Evolutionary conservation across 352 stramenopile genomes (phyloP), one percentile per base, ranked within the genome.

Genomic region (Phytopythium kandeliae): DNA sequence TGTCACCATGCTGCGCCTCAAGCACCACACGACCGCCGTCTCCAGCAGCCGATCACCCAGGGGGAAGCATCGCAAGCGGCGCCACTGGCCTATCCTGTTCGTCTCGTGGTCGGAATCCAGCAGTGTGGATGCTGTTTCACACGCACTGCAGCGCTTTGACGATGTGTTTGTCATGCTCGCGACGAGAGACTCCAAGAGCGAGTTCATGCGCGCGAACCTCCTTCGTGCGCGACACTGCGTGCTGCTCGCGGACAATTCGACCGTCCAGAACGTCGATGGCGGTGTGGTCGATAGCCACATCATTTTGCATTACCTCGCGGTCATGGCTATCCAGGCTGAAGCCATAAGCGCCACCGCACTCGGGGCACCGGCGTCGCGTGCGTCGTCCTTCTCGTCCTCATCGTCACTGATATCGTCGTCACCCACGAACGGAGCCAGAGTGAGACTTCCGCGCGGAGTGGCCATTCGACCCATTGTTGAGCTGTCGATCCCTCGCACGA

Each of bases 231-330:
- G 60, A 30, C 65, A 69, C 15, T 88, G 77, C 38, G 74, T 88
- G 15, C 51, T 88, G 35, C 64, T 88, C 17, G 67, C 77, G 0
- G 77, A 86, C 57, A 84, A 79, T 48, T 55, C 69, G 1, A 63
- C 73, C 17, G 71, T 86, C 48, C 60, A 74, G 33, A 58, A 81
- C 13, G 47, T 86, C 13, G 77, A 88, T 44, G 77, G 71, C 30
- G 77, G 83, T 36, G 62, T 58, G n/a, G 57, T 88, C 22, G 71
- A 88, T 35, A 70, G 63, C 40, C 67, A 69, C 9, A 85, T 72
- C 11, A 88, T 86, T 33, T 81, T 86, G 44, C 77, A 85, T 31
- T 88, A 85, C 48, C 52, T 88, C 17, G 75, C 71, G 28, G 67
- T 88, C 12, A 45, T 83, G 33, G 74, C 74, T 17, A 86, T 88